A percentile compares a stretch with the other conserved stretches of the same genome.
Evolutionary conservation across 2,329 filamentous ascomycete genomes (phyloP).

Genomic region (Colletotrichum endophyticum): DNA sequence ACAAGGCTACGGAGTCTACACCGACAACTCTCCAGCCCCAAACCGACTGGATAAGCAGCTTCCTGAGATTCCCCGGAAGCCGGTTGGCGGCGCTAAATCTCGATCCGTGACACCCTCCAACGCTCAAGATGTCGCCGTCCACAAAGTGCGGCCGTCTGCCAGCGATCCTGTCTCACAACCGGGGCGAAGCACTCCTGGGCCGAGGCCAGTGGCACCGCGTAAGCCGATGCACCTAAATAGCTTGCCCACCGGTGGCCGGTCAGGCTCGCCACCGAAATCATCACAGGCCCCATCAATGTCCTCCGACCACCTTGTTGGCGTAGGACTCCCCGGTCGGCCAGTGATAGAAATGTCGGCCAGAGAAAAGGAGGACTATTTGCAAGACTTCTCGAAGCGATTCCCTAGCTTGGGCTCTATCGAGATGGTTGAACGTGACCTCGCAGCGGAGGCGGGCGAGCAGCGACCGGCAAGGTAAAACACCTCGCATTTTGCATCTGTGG

Average conservation of each 20-base stretch:
- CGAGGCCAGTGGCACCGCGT: slow-evolving; percentile 60
- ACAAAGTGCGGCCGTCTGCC: slow-evolving; percentile 24
- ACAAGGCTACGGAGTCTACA: slow-evolving; percentile 88
- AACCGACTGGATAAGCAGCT: slow-evolving; percentile 41
- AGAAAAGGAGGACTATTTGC: slow-evolving; percentile 70
- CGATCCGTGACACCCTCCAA: slow-evolving; percentile 30
- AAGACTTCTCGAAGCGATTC: slow-evolving; percentile 82
- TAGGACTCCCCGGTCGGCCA: slow-evolving; percentile 53
- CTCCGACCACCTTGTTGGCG: slow-evolving; percentile 46
- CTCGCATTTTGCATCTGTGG: neutral
- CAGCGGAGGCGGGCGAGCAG: slow-evolving; percentile 35
- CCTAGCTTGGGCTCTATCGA: slow-evolving; percentile 86
- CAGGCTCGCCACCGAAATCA: slow-evolving; percentile 51
- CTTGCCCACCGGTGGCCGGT: slow-evolving; percentile 47
- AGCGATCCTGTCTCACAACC: slow-evolving; percentile 24
- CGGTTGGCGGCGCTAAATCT: slow-evolving; percentile 40
- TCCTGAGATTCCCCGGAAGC: slow-evolving; percentile 58
- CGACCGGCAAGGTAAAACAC: neutral
- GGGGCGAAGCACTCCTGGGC: slow-evolving; percentile 23
- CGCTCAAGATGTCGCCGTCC: slow-evolving; percentile 15
- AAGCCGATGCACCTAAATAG: slow-evolving; percentile 68
- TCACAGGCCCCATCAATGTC: slow-evolving; percentile 24
- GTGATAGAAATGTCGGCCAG: slow-evolving; percentile 59
- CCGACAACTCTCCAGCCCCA: slow-evolving; percentile 55
- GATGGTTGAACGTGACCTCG: slow-evolving; percentile 77